Base-by-base conservation (phyloP, 192 early-diverging fungal genomes). In the Ramicandelaber brevisporus region DNA sequence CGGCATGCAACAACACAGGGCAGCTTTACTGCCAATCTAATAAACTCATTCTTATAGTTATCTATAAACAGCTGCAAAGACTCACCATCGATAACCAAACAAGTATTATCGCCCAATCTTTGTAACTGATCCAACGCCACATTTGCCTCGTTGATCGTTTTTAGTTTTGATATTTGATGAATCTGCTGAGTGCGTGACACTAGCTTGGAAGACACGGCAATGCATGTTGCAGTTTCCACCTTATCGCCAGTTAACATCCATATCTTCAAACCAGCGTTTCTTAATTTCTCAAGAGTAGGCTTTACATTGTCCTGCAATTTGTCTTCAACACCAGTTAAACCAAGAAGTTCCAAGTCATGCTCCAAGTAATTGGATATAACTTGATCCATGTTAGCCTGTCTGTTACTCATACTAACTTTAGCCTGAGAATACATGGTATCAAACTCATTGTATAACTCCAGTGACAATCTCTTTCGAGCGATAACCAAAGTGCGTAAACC, bases 171-270 rank as follows among this genome's bases (percentile, higher is more conserved):
- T 13, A 96, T 68, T 13, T 69, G 59, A 37, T 87, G 67, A 21
- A 96, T 81, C 4, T 52, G 58, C 55, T 87, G 84, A 40, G 81
- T 81, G 14, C 86, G 61, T 1, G 76, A 58, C 6, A 90, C 75
- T 10, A 96, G 59, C 33, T 80, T 83, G 6, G 82, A 83, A 2
- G 84, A 89, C 9, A 90, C 68, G 0, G 89, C 84, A 40, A 96
- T 81, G 43, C 82, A 87, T 0, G 79, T 85, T 14, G 89, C 89
- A 10, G 89, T 96, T 46, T 96, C 89, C 27, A 87, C 80, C 43
- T 96, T 96, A 53, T 96, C 89, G 27, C 89, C 84, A 0, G 89
- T 95, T 25, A 95, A 61, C 89, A 95, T 95, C 89, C 89, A 95
- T 14, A 95, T 77, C 37, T 69, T 76, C 22, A 90, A 34, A 6